Evolutionary conservation across 2,329 filamentous ascomycete genomes (phyloP).

Genomic region (Trichoderma semiorbis): DNA sequence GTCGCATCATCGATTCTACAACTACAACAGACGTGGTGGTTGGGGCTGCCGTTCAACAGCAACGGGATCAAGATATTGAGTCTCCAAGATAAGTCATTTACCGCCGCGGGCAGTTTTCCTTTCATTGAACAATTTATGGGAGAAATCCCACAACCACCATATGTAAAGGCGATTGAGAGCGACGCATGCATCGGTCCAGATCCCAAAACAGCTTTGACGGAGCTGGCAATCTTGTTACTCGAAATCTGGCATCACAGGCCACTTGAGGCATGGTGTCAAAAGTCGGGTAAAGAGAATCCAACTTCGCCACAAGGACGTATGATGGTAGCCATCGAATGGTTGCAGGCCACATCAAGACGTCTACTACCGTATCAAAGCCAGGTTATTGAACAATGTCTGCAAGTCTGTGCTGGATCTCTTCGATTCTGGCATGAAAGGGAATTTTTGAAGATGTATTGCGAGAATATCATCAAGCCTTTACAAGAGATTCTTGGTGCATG

Average conservation of each 20-base stretch:
- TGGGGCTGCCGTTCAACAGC: neutral
- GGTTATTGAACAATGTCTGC: neutral
- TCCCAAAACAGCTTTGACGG: neutral
- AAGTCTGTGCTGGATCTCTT: neutral
- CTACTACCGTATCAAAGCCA: neutral
- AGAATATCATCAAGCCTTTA: constrained; percentile 7
- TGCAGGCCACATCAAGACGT: neutral
- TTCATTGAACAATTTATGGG: neutral
- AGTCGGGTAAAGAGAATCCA: neutral
- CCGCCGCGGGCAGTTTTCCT: neutral
- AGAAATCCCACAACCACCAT: neutral
- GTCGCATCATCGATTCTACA: neutral
- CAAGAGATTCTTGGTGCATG: neutral
- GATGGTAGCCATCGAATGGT: neutral
- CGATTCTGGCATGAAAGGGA: neutral
- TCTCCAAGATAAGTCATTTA: neutral
- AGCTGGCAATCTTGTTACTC: neutral
- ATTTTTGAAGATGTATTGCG: neutral
- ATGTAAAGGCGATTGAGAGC: neutral
- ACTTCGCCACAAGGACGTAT: neutral
- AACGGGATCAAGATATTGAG: neutral
- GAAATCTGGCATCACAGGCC: constrained; percentile 9
- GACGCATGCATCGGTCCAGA: neutral
- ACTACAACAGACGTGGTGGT: neutral
- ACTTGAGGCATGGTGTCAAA: neutral